Conservation (phyloP, 1,139 yeast species). For the Lodderomyces beijingensis region DNA sequence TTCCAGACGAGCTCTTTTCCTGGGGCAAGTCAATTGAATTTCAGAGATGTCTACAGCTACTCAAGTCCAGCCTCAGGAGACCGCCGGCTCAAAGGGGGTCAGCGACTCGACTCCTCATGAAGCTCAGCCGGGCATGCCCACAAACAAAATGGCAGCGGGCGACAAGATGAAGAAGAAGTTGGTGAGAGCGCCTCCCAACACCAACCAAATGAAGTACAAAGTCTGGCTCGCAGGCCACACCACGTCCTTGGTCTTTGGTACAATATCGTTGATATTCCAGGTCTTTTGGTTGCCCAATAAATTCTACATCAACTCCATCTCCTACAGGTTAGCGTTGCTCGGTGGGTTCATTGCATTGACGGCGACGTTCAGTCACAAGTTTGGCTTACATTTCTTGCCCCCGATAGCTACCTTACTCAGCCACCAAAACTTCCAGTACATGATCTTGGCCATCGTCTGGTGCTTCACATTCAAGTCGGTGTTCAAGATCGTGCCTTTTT, state of each 20-base stretch:
- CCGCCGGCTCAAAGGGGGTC: constrained; percentile 3
- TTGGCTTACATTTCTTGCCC: constrained; percentile 51
- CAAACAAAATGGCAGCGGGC: constrained; percentile 7
- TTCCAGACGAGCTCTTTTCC: too few species aligned
- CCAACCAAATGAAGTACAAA: constrained; percentile 42
- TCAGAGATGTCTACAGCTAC: constrained; percentile 4
- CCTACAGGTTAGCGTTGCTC: constrained; percentile 51
- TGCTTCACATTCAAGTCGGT: constrained; percentile 57
- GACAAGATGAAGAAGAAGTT: constrained; percentile 27
- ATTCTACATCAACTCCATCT: constrained; percentile 40
- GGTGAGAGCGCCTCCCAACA: constrained; percentile 34
- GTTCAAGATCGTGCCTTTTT: constrained; percentile 62
- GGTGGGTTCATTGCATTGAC: constrained; percentile 56
- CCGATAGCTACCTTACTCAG: constrained; percentile 54
- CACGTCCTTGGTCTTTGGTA: constrained; percentile 46
- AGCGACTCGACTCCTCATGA: constrained; percentile 2
- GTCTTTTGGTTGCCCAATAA: constrained; percentile 40
- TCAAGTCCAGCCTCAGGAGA: constrained; percentile 3
- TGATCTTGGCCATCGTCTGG: constrained; percentile 55
- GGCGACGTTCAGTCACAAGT: constrained; percentile 54
- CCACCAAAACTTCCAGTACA: constrained; percentile 66
- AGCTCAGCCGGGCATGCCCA: constrained; percentile 5
- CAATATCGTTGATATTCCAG: constrained; percentile 45
- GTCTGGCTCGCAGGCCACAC: constrained; percentile 64
- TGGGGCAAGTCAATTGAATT: too few species aligned